Conservation (phyloP, 371 early-diverging fungal species). For the Actinomucor elegans region DNA sequence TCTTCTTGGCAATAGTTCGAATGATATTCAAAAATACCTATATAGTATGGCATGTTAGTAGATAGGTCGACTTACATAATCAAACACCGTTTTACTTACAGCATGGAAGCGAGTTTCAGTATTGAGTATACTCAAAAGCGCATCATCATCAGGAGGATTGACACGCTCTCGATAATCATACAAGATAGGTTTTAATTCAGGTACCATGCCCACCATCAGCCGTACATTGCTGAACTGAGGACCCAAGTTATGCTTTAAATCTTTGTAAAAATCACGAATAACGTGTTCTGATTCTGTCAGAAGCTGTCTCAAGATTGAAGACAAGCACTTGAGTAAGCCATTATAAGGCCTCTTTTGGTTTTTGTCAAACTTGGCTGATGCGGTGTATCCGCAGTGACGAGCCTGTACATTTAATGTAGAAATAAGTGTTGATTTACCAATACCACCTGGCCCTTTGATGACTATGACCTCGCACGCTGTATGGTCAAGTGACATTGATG, state of each 20-base stretch:
- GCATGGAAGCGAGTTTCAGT: conserved; percentile 43
- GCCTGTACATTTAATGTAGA: conserved; percentile 34
- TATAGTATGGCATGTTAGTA: too few relatives aligned
- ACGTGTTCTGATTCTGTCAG: conserved; percentile 44
- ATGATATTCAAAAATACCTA: conserved; percentile 45
- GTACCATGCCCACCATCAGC: conserved; percentile 41
- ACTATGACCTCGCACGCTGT: conserved; percentile 32
- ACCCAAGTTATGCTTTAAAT: conserved; percentile 35
- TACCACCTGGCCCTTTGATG: conserved; percentile 41
- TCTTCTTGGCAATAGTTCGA: conserved; percentile 36
- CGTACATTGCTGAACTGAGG: conserved; percentile 43
- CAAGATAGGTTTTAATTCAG: conserved; percentile 42
- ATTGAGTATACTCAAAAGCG: conserved; percentile 22
- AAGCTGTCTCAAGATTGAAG: conserved; percentile 39
- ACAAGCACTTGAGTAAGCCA: conserved; percentile 40
- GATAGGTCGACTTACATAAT: too few relatives aligned
- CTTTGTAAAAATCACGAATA: conserved; percentile 37
- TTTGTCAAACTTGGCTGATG: conserved; percentile 45
- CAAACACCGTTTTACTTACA: too few relatives aligned
- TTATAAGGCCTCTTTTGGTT: conserved; percentile 45
- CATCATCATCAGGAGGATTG: conserved; percentile 27
- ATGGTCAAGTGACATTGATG: conserved; percentile 11
- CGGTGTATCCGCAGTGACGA: conserved; percentile 42
- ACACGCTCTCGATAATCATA: conserved; percentile 22
- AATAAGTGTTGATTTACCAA: conserved; percentile 42